Evolutionary conservation across 768 basidiomycete species (phyloP).

Genomic region (Boletus vermiculosoides): DNA sequence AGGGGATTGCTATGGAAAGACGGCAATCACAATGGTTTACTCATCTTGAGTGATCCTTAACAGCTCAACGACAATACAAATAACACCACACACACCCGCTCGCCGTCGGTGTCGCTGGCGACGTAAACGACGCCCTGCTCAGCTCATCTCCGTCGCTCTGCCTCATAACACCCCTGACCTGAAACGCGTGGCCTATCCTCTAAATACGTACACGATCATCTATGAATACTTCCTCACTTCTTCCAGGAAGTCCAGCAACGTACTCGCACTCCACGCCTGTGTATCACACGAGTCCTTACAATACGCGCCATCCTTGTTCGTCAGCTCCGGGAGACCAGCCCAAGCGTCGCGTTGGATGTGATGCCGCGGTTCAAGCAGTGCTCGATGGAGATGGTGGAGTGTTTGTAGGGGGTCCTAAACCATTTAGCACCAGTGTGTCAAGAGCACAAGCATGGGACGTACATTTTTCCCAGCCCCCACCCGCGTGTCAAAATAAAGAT

Average conservation of each 20-base stretch:
- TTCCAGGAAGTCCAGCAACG: slow-evolving; percentile 85
- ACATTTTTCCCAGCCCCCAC: slow-evolving; percentile 70
- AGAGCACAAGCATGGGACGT: slow-evolving; percentile 24
- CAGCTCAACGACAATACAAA: slow-evolving; percentile 18
- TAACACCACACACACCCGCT: slow-evolving; percentile 24
- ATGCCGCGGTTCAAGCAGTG: slow-evolving; percentile 65
- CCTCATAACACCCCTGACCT: not conserved
- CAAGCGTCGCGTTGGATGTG: slow-evolving; percentile 83
- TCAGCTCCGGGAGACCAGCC: slow-evolving; percentile 92
- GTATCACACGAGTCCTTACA: slow-evolving; percentile 90
- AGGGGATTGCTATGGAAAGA: slow-evolving; percentile 9
- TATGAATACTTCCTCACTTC: slow-evolving; percentile 43
- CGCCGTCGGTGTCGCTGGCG: not conserved
- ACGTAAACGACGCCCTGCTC: not conserved
- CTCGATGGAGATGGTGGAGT: slow-evolving; percentile 74
- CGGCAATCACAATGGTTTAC: slow-evolving; percentile 16
- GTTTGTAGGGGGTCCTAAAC: slow-evolving; percentile 67
- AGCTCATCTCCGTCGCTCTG: slow-evolving; percentile 7
- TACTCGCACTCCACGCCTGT: slow-evolving; percentile 96
- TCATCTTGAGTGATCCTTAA: slow-evolving; percentile 9
- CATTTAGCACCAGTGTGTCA: not conserved
- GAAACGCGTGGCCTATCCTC: not conserved
- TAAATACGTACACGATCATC: not conserved
- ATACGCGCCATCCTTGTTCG: slow-evolving; percentile 78
- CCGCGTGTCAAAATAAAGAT: slow-evolving; percentile 79